These are phyloP conservation scores for Boletus reticulatus DNA, from an alignment of 768 basidiomycete genomes.

Conservation along the genomic window DNA sequence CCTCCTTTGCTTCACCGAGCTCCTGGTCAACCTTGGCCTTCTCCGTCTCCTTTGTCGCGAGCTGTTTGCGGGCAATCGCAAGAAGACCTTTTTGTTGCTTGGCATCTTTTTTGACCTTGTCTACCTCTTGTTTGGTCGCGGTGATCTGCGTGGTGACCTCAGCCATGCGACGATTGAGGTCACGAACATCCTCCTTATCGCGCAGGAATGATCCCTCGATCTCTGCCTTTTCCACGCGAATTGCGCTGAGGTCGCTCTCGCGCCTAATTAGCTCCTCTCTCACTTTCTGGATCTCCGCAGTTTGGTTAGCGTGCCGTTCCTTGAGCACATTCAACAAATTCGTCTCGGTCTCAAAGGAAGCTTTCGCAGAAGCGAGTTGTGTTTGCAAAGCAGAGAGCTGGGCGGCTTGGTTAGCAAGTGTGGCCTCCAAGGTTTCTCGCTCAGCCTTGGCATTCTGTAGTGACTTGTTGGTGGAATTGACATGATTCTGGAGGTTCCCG, in stretches of 20 bases:
- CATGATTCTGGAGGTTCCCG: constrained; percentile 82
- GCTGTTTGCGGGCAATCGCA: constrained; percentile 93
- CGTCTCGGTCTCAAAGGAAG: constrained; percentile 83
- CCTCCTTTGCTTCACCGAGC: constrained; percentile 59
- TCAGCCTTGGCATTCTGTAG: constrained; percentile 65
- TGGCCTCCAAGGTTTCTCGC: constrained; percentile 61
- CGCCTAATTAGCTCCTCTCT: constrained; percentile 80
- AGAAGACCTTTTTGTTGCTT: constrained; percentile 95
- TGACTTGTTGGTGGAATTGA: constrained; percentile 74
- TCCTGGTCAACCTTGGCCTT: constrained; percentile 70
- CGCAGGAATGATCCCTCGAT: constrained; percentile 81
- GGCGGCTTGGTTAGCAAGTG: constrained; percentile 62
- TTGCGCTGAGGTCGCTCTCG: constrained; percentile 88
- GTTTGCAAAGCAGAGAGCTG: constrained; percentile 80
- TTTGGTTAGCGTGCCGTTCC: constrained; percentile 67
- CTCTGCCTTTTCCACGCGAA: constrained; percentile 88
- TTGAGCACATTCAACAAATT: constrained; percentile 63
- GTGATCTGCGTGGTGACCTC: constrained; percentile 76
- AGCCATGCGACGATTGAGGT: constrained; percentile 79
- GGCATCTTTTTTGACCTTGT: constrained; percentile 89
- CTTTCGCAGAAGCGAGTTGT: constrained; percentile 80
- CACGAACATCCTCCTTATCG: constrained; percentile 93
- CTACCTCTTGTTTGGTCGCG: constrained; percentile 66
- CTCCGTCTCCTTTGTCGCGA: constrained; percentile 79
- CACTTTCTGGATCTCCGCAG: constrained; percentile 65